Conservation (phyloP, 2,329 filamentous ascomycete genomes). For the Xylariales sp. region DNA sequence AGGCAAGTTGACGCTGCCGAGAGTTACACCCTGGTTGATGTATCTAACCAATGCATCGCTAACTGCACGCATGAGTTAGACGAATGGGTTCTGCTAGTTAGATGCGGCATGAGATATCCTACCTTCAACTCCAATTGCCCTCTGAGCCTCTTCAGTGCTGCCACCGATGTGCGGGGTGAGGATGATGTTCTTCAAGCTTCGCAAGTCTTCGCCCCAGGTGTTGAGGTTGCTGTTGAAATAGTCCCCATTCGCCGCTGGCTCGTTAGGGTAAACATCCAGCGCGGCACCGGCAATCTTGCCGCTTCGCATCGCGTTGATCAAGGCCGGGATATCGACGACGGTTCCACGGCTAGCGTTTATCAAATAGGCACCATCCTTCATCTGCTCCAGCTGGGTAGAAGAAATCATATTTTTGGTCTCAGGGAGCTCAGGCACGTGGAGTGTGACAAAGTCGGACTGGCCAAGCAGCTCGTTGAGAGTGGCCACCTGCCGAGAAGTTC, state of each 20-base stretch:
- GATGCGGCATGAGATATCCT: conserved; percentile 16
- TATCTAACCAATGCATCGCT: conserved; percentile 84
- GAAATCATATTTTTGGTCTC: conserved; percentile 94
- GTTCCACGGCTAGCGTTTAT: conserved; percentile 95
- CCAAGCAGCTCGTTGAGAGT: conserved; percentile 72
- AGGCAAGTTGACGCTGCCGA: conserved; percentile 95
- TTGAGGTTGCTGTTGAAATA: conserved; percentile 88
- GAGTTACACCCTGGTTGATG: conserved; percentile 89
- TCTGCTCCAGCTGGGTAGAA: conserved; percentile 71
- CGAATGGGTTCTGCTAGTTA: too few relatives aligned
- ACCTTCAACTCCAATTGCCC: conserved; percentile 88
- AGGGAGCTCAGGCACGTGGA: conserved; percentile 88
- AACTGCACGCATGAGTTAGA: conserved; percentile 45
- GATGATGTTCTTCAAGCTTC: conserved; percentile 84
- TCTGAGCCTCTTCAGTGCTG: conserved; percentile 95
- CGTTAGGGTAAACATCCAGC: conserved; percentile 93
- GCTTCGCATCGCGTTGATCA: conserved; percentile 80
- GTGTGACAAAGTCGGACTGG: conserved; percentile 84
- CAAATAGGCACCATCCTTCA: conserved; percentile 90
- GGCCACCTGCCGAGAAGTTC: conserved; percentile 78
- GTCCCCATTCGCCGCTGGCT: conserved; percentile 90
- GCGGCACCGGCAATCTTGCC: conserved; percentile 91
- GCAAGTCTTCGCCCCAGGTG: conserved; percentile 78
- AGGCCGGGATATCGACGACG: conserved; percentile 88
- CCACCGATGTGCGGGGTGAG: conserved; percentile 96